Base-by-base conservation (phyloP, 768 basidiomycete genomes). In the Dentipellis fragilis region DNA sequence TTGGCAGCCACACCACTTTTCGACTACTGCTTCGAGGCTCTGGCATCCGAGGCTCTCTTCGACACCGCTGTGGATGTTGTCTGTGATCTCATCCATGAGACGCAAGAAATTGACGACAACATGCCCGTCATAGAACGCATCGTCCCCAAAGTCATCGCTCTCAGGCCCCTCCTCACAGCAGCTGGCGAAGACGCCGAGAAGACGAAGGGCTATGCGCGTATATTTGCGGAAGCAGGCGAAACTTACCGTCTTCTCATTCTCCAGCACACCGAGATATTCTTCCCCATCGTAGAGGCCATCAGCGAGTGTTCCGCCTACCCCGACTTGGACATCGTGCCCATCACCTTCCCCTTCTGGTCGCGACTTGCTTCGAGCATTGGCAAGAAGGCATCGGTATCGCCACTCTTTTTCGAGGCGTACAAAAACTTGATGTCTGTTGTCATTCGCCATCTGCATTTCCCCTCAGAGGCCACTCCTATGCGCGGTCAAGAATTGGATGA, bases 281-380 rank as follows among this genome's bases (percentile, higher is more conserved):
- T 92, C 70, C 93, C 95, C 0, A 83, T 99, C 60, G 91, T 99
- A 19, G 87, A 95, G 63, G 94, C 93, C 21, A 94, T 99, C 62
- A 88, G 88, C 9, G 81, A 87, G 64, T 98, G 95, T 66, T 87
- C 96, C 12, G 89, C 90, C 1, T 95, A 90, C 71, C 80, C 80
- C 14, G 93, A 97, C 67, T 84, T 98, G 56, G 96, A 98, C 66
- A 89, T 98, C 65, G 94, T 96, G 29, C 90, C 88, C 4, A 94
- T 98, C 69, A 98, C 96, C 10, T 97, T 98, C 75, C 84, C 87
- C 29, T 98, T 99, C 76, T 99, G 96, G 96, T 93, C 92, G 83
- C 85, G 89, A 16, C 84, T 99, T 37, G 88, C 93, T n/a, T 87
- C 90, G 64, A 85, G 81, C 54, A 82, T 98, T 22, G 84, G 85